Conservation (phyloP, 2,329 filamentous ascomycete species). For the Botryotinia globosa region DNA sequence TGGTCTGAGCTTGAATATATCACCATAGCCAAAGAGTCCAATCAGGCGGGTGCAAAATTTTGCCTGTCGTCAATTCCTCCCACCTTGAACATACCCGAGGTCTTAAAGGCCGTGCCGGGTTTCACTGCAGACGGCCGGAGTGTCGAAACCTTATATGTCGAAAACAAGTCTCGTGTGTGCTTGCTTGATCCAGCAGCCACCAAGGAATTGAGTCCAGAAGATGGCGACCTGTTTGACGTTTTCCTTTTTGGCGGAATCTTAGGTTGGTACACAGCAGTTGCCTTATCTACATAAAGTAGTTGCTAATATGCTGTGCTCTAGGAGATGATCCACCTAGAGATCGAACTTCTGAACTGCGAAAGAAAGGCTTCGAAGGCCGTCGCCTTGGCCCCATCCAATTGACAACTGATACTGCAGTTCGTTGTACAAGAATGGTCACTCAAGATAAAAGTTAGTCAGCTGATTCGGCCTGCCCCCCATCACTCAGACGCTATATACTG, state of each 20-base stretch:
- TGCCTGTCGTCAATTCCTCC: conserved; percentile 77
- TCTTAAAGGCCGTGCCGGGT: conserved; percentile 54
- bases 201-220: conserved; percentile 77
- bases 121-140: conserved; percentile 72
- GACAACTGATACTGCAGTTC: conserved; percentile 96
- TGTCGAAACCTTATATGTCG: conserved; percentile 77
- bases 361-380: conserved; percentile 86
- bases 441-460: conserved; percentile 78
- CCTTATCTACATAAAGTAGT: conserved; percentile 3
- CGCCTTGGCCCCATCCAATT: conserved; percentile 91
- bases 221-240: conserved; percentile 78
- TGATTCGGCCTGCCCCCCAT: not conserved
- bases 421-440: conserved; percentile 86
- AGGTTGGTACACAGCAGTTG: conserved; percentile 52
- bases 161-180: conserved; percentile 74
- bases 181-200: conserved; percentile 82
- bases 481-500: conserved; percentile 7
- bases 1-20: conserved; percentile 95
- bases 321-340: conserved; percentile 94
- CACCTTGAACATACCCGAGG: conserved; percentile 61
- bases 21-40: conserved; percentile 79
- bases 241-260: conserved; percentile 97
- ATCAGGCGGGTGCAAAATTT: conserved; percentile 64
- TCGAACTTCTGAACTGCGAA: conserved; percentile 89
- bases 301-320: conserved; percentile 41